These are phyloP conservation scores for Trichophyton mentagrophytes DNA, from an alignment of 2,329 filamentous ascomycete species.

Conservation along the genomic window DNA sequence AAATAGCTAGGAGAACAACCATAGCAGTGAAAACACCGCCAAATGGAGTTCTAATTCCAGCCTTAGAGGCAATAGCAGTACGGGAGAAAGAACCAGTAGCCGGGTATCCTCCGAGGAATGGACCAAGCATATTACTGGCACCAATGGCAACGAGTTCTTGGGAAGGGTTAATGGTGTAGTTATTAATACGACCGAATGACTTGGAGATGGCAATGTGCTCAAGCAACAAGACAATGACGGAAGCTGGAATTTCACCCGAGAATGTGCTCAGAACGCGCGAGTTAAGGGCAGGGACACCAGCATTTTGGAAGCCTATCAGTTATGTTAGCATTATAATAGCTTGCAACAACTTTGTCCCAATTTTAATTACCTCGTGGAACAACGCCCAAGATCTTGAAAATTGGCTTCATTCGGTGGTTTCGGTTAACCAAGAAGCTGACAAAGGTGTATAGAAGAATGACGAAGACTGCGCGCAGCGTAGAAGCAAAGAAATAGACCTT, in stretches of 20 bases:
- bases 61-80: constrained; percentile 94
- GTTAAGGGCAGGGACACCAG: constrained; percentile 58
- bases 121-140: constrained; percentile 75
- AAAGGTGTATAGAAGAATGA: constrained; percentile 83
- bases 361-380: constrained; percentile 57
- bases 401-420: constrained; percentile 47
- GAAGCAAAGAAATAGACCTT: constrained; percentile 82
- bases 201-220: constrained; percentile 97
- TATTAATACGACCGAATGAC: constrained; percentile 89
- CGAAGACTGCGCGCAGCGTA: constrained; percentile 78
- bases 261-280: constrained; percentile 55
- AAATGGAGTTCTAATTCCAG: constrained; percentile 81
- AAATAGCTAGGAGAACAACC: constrained; percentile 79
- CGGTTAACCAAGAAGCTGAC: constrained; percentile 78
- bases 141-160: constrained; percentile 94
- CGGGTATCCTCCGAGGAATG: constrained; percentile 84
- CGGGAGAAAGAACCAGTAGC: constrained; percentile 92
- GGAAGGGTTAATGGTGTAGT: constrained; percentile 89
- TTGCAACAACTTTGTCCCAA: not conserved
- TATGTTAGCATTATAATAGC: constrained; percentile 7
- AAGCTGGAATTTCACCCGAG: constrained; percentile 60
- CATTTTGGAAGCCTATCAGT: constrained; percentile 59
- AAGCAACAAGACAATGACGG: constrained; percentile 86
- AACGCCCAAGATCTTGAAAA: constrained; percentile 59
- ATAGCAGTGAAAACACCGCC: constrained; percentile 78